A percentile compares a stretch with the other conserved stretches of the same genome.
Conservation (phyloP, 2,329 filamentous ascomycete species). For the Rhynchosporium secalis region DNA sequence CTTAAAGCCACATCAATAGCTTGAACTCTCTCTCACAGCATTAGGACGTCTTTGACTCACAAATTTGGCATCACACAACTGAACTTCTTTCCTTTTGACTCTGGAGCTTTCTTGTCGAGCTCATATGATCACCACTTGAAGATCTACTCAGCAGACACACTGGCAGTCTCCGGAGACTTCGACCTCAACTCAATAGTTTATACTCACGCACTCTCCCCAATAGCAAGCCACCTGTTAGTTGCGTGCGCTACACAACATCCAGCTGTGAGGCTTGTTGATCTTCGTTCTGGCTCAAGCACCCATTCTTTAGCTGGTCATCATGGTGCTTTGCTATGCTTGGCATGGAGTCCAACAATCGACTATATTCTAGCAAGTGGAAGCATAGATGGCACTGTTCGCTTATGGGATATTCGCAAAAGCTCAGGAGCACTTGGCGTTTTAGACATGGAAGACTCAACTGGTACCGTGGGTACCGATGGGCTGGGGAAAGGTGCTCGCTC, state of each 20-base stretch:
- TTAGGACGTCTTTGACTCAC: slow-evolving; percentile 46
- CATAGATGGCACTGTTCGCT: slow-evolving; percentile 77
- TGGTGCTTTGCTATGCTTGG: slow-evolving; percentile 65
- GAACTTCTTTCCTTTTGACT: slow-evolving; percentile 77
- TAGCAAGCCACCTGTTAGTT: slow-evolving; percentile 73
- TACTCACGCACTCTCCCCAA: slow-evolving; percentile 74
- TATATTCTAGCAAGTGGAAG: slow-evolving; percentile 81
- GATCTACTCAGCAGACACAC: slow-evolving; percentile 67
- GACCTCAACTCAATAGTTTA: slow-evolving; percentile 68
- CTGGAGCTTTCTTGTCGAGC: slow-evolving; percentile 71
- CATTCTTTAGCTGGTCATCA: slow-evolving; percentile 70
- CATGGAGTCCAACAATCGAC: slow-evolving; percentile 81
- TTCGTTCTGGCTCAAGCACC: slow-evolving; percentile 76
- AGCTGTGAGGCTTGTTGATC: slow-evolving; percentile 79
- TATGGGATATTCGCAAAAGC: slow-evolving; percentile 86
- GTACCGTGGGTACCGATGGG: slow-evolving; percentile 52
- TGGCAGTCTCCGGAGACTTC: slow-evolving; percentile 64
- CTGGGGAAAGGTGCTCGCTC: slow-evolving; percentile 41
- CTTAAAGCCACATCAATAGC: not conserved
- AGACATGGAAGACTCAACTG: slow-evolving; percentile 80
- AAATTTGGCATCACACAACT: slow-evolving; percentile 74
- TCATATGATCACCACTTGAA: slow-evolving; percentile 79
- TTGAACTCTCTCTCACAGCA: not conserved
- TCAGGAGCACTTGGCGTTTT: slow-evolving; percentile 74
- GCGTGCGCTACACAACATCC: slow-evolving; percentile 88